Percentiles rank a stretch among this genome's conserved stretches.
Conservation (phyloP, 1,284 basidiomycete species). For the Moesziomyces antarcticus region DNA sequence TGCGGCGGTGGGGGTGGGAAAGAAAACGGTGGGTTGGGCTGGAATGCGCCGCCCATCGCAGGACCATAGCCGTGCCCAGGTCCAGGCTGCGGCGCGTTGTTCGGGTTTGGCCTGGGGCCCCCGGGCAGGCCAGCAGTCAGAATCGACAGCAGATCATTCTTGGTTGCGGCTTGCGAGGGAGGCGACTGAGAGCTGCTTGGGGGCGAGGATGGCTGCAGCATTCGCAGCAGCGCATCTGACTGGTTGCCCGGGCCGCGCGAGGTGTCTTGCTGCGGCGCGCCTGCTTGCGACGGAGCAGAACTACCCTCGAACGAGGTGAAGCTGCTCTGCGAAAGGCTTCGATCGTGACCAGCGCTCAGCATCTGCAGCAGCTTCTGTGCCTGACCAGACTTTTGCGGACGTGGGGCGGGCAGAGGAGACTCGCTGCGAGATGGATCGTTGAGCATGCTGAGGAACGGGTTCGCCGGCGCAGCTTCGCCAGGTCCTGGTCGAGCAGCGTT, state of each 20-base stretch:
- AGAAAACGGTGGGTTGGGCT: conserved; percentile 23
- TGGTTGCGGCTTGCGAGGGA: conserved; percentile 17
- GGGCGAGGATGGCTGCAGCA: conserved; percentile 33
- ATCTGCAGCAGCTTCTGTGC: conserved; percentile 55
- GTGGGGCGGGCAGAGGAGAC: conserved; percentile 57
- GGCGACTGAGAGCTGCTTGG: conserved; percentile 14
- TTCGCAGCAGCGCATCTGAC: conserved; percentile 30
- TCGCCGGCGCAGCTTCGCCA: neutral
- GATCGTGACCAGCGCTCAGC: conserved; percentile 46
- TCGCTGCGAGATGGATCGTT: conserved; percentile 44
- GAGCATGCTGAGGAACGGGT: conserved; percentile 43
- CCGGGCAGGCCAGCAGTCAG: conserved; percentile 28
- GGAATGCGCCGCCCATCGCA: conserved; percentile 22
- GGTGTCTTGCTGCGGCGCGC: conserved; percentile 14
- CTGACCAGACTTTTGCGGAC: conserved; percentile 52
- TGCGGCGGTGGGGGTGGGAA: conserved; percentile 44
- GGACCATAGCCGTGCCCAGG: conserved; percentile 15
- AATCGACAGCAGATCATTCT: conserved; percentile 49
- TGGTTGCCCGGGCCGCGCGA: conserved; percentile 2
- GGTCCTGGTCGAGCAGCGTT: conserved; percentile 3
- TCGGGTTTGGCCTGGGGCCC: conserved; percentile 6
- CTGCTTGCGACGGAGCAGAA: conserved; percentile 7
- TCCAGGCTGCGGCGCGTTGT: conserved; percentile 17
- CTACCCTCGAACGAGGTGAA: conserved; percentile 26
- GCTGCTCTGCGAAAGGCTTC: conserved; percentile 38